Evolutionary conservation across 305 asterid genomes (phyloP).

Genomic region (Solanum aculeatissimum): DNA sequence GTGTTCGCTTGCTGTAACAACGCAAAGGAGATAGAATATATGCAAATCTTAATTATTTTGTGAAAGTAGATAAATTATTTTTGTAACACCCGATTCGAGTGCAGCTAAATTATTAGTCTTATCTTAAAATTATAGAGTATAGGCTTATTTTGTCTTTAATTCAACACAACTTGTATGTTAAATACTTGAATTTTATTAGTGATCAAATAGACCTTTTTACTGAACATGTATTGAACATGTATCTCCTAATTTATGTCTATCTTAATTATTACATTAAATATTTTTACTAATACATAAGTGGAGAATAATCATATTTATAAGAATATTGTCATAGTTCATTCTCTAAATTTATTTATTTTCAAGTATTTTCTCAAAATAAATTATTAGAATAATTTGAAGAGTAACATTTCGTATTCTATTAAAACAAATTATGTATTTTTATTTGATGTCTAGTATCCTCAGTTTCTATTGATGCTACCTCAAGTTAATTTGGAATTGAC

Average conservation of each 20-base stretch:
- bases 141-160: too few species aligned
- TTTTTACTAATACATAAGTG: background rate
- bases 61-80: too few species aligned
- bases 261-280: background rate
- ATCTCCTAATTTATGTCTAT: background rate
- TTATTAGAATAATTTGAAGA: too few species aligned
- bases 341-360: background rate
- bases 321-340: background rate
- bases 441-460: too few species aligned
- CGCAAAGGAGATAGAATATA: too few species aligned
- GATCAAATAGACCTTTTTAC: background rate
- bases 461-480: background rate
- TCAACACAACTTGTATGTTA: background rate
- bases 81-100: too few species aligned
- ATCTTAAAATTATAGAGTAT: too few species aligned
- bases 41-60: too few species aligned
- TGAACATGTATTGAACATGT: background rate
- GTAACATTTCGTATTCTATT: too few species aligned
- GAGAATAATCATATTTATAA: background rate
- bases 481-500: background rate
- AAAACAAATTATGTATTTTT: background rate
- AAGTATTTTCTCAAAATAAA: background rate
- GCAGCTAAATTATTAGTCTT: too few species aligned
- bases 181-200: background rate
- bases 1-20: too few species aligned